Evolutionary conservation across 148 eudicot species (phyloP), one percentile per base, ranked within the genome.

Genomic region (Rhododendron ovatum): DNA sequence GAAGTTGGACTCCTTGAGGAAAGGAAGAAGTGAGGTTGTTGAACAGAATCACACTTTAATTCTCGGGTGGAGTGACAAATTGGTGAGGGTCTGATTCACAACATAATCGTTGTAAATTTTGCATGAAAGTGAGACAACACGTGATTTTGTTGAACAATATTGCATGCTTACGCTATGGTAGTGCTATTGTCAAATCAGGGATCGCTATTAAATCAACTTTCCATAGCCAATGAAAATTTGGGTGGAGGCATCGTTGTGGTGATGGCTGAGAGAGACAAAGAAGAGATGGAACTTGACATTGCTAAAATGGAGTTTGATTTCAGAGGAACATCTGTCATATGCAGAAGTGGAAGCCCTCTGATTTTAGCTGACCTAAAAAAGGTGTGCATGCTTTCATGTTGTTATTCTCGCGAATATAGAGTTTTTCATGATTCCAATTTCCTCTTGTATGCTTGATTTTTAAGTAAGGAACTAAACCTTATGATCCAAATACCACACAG

Each of bases 21-120:
- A 92, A 86, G 94, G 94, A 78, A 92, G 83, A 89, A 92, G 94
- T 83, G 94, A 92, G 92, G 94, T 92, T 82, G 92, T 92, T 51
- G 92, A 91, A 88, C 92, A 87, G 59, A 88, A 92, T 84, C 94
- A 92, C 84, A 92, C 94, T 69, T 89, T 92, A 37, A 91, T 92
- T 78, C 92, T 92, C 65, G 92, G 94, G 26, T 92, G 94, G 92
- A 92, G 94, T 50, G 94, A 92, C 82, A 92, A 92, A 82, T 87
- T 92, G 94, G 94, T 92, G 82, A 76, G 87, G n/a, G 37, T 86
- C 63, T 9, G 28, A 39, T 82, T 43, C 67, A 43, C 3, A 18
- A 30, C 47, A 57, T 81, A 3, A 50, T 69, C 28, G 3, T 57
- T 59, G 71, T 13, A 45, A 22, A 84, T 73, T 69, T 84, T 47